Base-by-base conservation (phyloP, 768 basidiomycete species). In the Cubamyces sp. region DNA sequence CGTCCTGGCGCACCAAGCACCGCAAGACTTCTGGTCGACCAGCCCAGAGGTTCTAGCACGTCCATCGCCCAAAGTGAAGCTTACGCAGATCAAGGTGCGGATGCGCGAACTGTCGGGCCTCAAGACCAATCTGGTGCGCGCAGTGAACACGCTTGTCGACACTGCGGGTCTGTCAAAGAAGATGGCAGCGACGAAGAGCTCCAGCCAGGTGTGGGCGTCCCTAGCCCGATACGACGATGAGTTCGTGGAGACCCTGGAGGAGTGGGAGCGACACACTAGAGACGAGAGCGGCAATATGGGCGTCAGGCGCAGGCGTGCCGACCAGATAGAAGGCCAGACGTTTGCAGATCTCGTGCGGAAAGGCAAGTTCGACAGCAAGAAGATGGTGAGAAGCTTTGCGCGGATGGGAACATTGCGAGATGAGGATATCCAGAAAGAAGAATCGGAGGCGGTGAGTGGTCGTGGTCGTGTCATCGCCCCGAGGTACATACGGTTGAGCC, bases 341-440 rank as follows among this genome's bases (percentile, higher is more conserved):
- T 58, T 87, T 57, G 68, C 68, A 30, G 74, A 76, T 56, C 64
- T 82, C 23, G 91, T 88, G 65, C 69, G 66, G 62, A 78, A 75
- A 45, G 87, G 81, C 12, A 78, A 69, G 65, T 92, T 90, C 88
- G 92, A 94, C 72, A 79, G 75, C 48, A 74, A 73, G 59, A 94
- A 93, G 79, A 93, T 94, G 92, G 85, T 94, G 51, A 76, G 80
- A 53, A 83, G 82, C 60, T 94, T 93, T 74, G 88, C 89, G 1
- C 80, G 82, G 64, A 74, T 94, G 74, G 84, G 83, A 5, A 69
- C 72, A 5, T 66, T 72, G 15, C 74, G 73, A 7, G 74, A 75
- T 5, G 68, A 70, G 6, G 67, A 69, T 5, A 66, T 77, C 18
- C 70, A 67, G 56, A 77, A 75, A 53, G 72, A 72, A 37, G 72